These are phyloP conservation scores for Leccinum subgranulosum DNA, from an alignment of 768 basidiomycete species.

Conservation along the genomic window DNA sequence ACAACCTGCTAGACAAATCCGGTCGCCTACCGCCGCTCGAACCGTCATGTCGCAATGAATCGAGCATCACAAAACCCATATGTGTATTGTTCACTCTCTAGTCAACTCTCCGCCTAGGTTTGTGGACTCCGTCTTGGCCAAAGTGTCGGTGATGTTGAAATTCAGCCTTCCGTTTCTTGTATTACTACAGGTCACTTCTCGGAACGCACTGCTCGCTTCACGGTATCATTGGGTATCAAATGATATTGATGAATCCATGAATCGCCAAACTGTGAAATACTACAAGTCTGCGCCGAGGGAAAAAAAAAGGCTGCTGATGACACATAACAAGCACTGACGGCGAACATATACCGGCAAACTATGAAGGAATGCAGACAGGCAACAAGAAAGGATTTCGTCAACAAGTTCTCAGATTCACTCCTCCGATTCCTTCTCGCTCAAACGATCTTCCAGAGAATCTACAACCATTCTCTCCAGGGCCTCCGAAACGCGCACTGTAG, in stretches of 20 bases:
- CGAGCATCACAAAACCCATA: too few relatives aligned
- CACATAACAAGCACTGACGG: neutral
- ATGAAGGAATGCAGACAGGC: neutral
- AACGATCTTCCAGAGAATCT: slow-evolving; percentile 4
- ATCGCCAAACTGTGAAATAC: slow-evolving; percentile 1
- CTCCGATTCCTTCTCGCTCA: neutral
- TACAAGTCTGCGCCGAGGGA: neutral
- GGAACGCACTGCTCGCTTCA: neutral
- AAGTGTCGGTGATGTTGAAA: too few relatives aligned
- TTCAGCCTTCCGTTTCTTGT: too few relatives aligned
- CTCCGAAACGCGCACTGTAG: slow-evolving; percentile 14
- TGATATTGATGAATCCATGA: neutral
- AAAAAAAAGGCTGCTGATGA: neutral
- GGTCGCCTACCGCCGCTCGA: too few relatives aligned
- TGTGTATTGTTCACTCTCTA: too few relatives aligned
- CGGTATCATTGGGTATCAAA: neutral
- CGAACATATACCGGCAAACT: neutral
- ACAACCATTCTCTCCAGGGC: slow-evolving; percentile 26
- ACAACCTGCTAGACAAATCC: too few relatives aligned
- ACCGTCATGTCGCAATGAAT: too few relatives aligned
- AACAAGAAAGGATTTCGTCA: neutral
- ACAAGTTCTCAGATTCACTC: neutral
- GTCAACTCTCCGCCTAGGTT: too few relatives aligned
- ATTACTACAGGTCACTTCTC: neutral
- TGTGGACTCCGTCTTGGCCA: too few relatives aligned